phyloP scores from a whole-genome alignment of 768 basidiomycete species.

The Thelephora ganbajun region DNA sequence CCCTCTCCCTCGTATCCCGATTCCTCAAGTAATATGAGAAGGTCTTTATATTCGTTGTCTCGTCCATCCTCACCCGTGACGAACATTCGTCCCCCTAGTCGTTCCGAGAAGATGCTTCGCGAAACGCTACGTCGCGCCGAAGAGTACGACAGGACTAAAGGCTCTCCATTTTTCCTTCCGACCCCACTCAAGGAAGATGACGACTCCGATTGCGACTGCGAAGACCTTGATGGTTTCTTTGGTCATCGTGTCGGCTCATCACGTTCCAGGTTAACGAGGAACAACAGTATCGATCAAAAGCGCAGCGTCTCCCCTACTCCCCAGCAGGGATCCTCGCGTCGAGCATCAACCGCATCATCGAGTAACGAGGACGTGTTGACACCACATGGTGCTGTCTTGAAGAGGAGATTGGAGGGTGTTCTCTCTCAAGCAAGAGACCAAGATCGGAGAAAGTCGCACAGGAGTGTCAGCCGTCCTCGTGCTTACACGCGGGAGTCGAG shows the following conservation, averaged over 20 bases:
- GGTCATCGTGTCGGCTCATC: neutral
- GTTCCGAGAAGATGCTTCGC: conserved; percentile 41
- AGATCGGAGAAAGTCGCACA: conserved; percentile 6
- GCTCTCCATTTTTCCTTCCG: neutral
- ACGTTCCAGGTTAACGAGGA: neutral
- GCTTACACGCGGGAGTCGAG: neutral
- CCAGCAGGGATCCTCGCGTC: neutral
- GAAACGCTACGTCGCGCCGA: conserved; percentile 39
- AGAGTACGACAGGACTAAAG: conserved; percentile 20
- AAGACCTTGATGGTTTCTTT: neutral
- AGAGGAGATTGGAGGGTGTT: conserved; percentile 38
- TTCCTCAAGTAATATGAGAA: conserved; percentile 4
- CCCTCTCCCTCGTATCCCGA: conserved; percentile 5
- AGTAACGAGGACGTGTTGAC: conserved; percentile 10
- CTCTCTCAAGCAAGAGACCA: conserved; percentile 20
- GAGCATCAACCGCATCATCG: neutral
- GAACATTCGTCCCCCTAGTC: conserved; percentile 27
- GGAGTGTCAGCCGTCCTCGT: conserved; percentile 1
- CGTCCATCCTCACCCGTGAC: conserved; percentile 13
- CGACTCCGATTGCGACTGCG: neutral
- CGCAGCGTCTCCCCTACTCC: neutral
- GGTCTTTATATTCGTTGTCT: conserved; percentile 11
- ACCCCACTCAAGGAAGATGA: neutral
- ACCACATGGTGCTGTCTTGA: conserved; percentile 41
- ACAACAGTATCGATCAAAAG: neutral